Conservation (phyloP, 2,329 filamentous ascomycete species). For the Talaromyces sp. region DNA sequence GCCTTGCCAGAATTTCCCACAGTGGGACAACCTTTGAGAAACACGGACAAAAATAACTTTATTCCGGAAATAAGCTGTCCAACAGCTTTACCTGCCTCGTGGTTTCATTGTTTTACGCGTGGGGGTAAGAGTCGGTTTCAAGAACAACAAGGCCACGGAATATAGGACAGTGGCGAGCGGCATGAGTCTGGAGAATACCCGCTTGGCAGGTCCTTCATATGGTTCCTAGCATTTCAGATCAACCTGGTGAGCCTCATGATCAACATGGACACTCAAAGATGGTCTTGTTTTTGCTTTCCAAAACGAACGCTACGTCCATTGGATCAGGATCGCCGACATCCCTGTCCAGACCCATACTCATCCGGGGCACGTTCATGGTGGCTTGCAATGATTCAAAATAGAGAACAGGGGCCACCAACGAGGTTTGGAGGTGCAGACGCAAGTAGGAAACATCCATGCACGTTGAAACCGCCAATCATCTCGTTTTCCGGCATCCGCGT, state of each 20-base stretch:
- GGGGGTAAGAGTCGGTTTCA: neutral
- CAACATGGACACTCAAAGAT: neutral
- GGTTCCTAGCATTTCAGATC: neutral
- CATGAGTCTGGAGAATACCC: neutral
- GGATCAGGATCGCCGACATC: neutral
- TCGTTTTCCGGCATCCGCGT: constrained; percentile 8
- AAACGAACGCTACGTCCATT: neutral
- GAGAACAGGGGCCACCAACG: neutral
- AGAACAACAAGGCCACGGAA: neutral
- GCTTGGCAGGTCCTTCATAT: neutral
- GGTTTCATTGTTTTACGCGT: neutral
- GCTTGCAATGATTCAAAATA: neutral
- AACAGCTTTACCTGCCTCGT: neutral
- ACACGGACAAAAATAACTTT: neutral
- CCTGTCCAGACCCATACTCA: neutral
- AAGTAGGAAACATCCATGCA: constrained; percentile 1
- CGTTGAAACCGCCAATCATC: constrained; percentile 3
- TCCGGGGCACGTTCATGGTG: neutral
- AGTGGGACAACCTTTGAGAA: neutral
- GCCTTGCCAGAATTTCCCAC: neutral
- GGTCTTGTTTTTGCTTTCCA: neutral
- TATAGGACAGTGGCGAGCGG: neutral
- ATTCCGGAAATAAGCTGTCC: neutral
- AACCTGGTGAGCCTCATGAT: neutral
- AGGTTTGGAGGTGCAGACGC: neutral